Percentiles rank a stretch among this genome's conserved stretches.
phyloP scores from a whole-genome alignment of 495 filamentous ascomycete species.

The Xylaria palmicola region DNA sequence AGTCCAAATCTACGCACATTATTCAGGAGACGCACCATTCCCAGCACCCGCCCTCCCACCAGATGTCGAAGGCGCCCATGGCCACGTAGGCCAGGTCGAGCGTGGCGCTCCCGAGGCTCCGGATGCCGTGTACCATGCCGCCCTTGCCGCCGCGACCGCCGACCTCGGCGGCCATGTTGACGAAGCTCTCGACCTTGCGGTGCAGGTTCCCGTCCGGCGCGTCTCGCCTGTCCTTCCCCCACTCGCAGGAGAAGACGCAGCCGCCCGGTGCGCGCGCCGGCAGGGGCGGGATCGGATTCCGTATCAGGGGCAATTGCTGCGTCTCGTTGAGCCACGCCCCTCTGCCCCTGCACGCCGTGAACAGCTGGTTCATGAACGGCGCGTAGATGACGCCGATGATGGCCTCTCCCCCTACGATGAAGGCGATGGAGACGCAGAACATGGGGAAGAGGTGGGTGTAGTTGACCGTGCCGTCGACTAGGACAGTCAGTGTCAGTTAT shows the following conservation, averaged over 20 bases:
- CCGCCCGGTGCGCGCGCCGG: slow-evolving; percentile 60
- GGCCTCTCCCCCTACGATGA: slow-evolving; percentile 55
- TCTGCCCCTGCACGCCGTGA: slow-evolving; percentile 58
- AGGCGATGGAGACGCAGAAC: slow-evolving; percentile 69
- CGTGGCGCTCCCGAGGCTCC: slow-evolving; percentile 70
- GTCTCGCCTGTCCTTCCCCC: slow-evolving; percentile 70
- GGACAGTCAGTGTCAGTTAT: too few relatives aligned
- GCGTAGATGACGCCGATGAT: slow-evolving; percentile 66
- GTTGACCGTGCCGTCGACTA: slow-evolving; percentile 73
- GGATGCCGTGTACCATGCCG: slow-evolving; percentile 77
- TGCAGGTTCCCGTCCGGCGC: slow-evolving; percentile 59
- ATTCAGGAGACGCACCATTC: slow-evolving; percentile 51
- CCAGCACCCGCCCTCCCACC: slow-evolving; percentile 87
- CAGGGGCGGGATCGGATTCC: slow-evolving; percentile 57
- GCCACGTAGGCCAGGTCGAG: slow-evolving; percentile 75
- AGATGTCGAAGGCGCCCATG: slow-evolving; percentile 68
- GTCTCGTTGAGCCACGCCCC: slow-evolving; percentile 68
- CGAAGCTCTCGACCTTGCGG: slow-evolving; percentile 66
- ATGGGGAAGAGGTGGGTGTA: slow-evolving; percentile 72
- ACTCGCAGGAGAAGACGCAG: slow-evolving; percentile 70
- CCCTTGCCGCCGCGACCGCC: slow-evolving; percentile 60
- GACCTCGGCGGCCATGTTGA: slow-evolving; percentile 66
- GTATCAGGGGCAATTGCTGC: slow-evolving; percentile 56
- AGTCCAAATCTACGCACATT: not conserved
- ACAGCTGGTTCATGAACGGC: slow-evolving; percentile 63